Evolutionary conservation across 345 rosid species (phyloP).

Genomic region (Fremontodendron californicum): DNA sequence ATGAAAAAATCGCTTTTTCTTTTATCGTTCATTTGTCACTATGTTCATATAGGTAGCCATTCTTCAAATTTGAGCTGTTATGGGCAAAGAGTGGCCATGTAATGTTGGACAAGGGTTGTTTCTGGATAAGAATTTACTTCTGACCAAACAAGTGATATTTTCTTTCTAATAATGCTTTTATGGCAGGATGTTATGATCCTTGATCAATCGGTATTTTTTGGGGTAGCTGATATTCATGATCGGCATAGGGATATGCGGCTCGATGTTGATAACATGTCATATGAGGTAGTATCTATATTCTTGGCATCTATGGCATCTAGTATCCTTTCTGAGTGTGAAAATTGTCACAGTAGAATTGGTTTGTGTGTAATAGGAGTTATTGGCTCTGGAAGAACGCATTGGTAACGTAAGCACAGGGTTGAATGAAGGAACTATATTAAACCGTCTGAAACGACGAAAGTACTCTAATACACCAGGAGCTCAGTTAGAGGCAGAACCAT

Average conservation of each 20-base stretch:
- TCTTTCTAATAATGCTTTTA: slow-evolving; percentile 15
- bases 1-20: background rate
- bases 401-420: slow-evolving; percentile 90
- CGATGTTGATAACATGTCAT: slow-evolving; percentile 95
- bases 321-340: background rate
- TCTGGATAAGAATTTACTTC: background rate
- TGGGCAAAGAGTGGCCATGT: background rate
- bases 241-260: slow-evolving; percentile 94
- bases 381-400: slow-evolving; percentile 85
- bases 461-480: slow-evolving; percentile 18
- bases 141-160: background rate
- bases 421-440: slow-evolving; percentile 58
- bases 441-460: slow-evolving; percentile 43
- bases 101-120: background rate
- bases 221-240: slow-evolving; percentile 64
- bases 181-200: slow-evolving; percentile 79
- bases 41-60: background rate
- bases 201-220: slow-evolving; percentile 62
- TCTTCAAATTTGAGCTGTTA: background rate
- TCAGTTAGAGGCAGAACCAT: slow-evolving; percentile 64
- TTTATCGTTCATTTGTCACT: background rate
- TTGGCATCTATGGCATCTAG: background rate
- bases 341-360: background rate
- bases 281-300: slow-evolving; percentile 53
- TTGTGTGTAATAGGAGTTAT: slow-evolving; percentile 54